Percentiles rank a stretch among this genome's conserved stretches.
Conservation (phyloP, 768 basidiomycete genomes). For the Leccinum variicolor region DNA sequence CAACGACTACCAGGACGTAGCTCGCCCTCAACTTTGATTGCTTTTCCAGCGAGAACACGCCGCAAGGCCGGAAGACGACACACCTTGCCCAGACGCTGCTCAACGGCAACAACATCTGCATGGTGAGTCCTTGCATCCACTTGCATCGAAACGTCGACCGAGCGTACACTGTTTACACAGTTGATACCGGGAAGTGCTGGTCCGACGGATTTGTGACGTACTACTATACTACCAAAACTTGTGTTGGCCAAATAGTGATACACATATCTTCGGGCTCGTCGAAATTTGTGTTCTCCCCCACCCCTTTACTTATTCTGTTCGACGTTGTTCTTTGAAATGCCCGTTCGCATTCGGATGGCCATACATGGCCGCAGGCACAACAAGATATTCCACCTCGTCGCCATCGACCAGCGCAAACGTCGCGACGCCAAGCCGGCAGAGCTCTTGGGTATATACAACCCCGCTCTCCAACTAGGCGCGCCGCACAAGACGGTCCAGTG, state of each 20-base stretch:
- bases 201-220: slow-evolving; percentile 39
- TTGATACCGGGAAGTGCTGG: slow-evolving; percentile 71
- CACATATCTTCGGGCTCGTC: slow-evolving; percentile 13
- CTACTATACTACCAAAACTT: neutral
- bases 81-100: slow-evolving; percentile 83
- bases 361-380: slow-evolving; percentile 74
- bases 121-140: slow-evolving; percentile 50
- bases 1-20: neutral
- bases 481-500: slow-evolving; percentile 77
- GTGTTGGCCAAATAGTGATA: slow-evolving; percentile 26
- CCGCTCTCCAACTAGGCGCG: slow-evolving; percentile 49
- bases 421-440: slow-evolving; percentile 88
- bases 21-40: neutral
- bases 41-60: slow-evolving; percentile 71
- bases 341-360: slow-evolving; percentile 81
- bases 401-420: slow-evolving; percentile 63
- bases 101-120: slow-evolving; percentile 96
- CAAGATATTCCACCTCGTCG: slow-evolving; percentile 83
- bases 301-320: neutral
- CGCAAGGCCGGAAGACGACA: slow-evolving; percentile 76
- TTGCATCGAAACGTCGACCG: neutral
- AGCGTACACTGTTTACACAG: slow-evolving; percentile 29
- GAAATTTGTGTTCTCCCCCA: neutral
- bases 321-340: slow-evolving; percentile 45
- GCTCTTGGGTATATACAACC: slow-evolving; percentile 81